Evolutionary conservation across 2,329 filamentous ascomycete genomes (phyloP).

Genomic region (Pseudopithomyces maydicus): DNA sequence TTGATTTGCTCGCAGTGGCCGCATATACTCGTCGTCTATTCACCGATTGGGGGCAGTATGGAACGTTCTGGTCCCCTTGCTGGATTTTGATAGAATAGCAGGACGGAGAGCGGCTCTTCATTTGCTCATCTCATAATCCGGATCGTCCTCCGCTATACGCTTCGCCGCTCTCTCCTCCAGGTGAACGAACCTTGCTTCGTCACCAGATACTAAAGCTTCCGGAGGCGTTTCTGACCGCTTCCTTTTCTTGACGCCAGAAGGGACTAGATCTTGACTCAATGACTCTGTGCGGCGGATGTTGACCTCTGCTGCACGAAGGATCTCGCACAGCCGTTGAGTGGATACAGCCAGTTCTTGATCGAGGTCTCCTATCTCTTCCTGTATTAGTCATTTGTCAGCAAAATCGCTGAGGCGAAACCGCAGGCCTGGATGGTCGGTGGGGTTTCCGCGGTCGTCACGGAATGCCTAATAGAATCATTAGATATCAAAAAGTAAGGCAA

Average conservation of each 20-base stretch:
- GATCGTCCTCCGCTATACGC: conserved; percentile 22
- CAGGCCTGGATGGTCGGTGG: conserved; percentile 16
- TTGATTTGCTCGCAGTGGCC: too few species aligned
- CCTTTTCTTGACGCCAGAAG: conserved; percentile 12
- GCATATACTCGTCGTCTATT: too few species aligned
- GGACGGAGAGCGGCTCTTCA: too few species aligned
- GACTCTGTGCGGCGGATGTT: background rate
- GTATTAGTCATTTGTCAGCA: conserved; percentile 18
- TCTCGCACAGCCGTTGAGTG: conserved; percentile 17
- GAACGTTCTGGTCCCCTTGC: too few species aligned
- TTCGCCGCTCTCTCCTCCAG: conserved; percentile 17
- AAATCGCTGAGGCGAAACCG: conserved; percentile 20
- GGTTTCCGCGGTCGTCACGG: conserved; percentile 26
- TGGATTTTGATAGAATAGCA: too few species aligned
- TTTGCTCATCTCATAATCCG: background rate
- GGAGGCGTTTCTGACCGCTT: conserved; percentile 21
- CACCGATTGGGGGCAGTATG: too few species aligned
- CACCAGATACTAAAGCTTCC: conserved; percentile 10
- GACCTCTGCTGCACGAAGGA: conserved; percentile 9
- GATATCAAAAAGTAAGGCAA: too few species aligned
- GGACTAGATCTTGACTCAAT: conserved; percentile 4
- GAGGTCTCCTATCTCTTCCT: conserved; percentile 9
- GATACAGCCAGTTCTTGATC: conserved; percentile 13
- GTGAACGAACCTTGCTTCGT: conserved; percentile 15
- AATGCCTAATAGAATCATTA: conserved; percentile 24